Percentiles rank a stretch among this genome's conserved stretches.
Evolutionary conservation across 169 alveolate species (phyloP).

Genomic region (Eimeria tenella): DNA sequence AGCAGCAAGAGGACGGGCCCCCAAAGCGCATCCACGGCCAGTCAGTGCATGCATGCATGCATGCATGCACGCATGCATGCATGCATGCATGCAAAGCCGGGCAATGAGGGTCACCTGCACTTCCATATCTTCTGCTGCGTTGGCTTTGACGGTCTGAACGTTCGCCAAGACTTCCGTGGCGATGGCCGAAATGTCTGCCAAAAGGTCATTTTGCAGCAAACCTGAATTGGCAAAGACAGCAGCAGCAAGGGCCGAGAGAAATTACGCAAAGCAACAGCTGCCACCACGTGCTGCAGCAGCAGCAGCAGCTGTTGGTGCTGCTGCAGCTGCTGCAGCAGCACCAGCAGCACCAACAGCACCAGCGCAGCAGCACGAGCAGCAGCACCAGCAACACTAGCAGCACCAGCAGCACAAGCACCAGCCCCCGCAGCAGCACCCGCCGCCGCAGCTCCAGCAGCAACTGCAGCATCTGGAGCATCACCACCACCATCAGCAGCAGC

Average conservation of each 20-base stretch:
- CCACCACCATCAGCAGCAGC: neutral
- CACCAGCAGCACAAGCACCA: too few relatives aligned
- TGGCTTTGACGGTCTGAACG: constrained; percentile 41
- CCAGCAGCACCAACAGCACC: too few relatives aligned
- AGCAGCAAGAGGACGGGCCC: too few relatives aligned
- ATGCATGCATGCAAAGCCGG: neutral
- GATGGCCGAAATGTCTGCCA: constrained; percentile 44
- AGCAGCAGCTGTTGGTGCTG: too few relatives aligned
- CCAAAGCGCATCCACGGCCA: too few relatives aligned
- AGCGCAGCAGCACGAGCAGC: too few relatives aligned
- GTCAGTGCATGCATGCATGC: neutral
- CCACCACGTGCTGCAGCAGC: neutral
- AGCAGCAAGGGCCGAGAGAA: neutral
- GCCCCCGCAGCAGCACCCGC: neutral
- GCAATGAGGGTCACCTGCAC: neutral
- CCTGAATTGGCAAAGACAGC: constrained; percentile 43
- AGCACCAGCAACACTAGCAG: too few relatives aligned
- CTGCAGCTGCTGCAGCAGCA: too few relatives aligned
- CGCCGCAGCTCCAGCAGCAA: neutral
- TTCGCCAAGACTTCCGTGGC: constrained; percentile 71
- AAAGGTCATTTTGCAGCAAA: constrained; percentile 64
- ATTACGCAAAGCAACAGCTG: neutral
- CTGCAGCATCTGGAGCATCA: neutral
- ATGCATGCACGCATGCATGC: neutral
- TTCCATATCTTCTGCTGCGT: constrained; percentile 46